Evolutionary conservation across 164 flowering plant genomes (phyloP).

Genomic region (Aristolochia contorta): DNA sequence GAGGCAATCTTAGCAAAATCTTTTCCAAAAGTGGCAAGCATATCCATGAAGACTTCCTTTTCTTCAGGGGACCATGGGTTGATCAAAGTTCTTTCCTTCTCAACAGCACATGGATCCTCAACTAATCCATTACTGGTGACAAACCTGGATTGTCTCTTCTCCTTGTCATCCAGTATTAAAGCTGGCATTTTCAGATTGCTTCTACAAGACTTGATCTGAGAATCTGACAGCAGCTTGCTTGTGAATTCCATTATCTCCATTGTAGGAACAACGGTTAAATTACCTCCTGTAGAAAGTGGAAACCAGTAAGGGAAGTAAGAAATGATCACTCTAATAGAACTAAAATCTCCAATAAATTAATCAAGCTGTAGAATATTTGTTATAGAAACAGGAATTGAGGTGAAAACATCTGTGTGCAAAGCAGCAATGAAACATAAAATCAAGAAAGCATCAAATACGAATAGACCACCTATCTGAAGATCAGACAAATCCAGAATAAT

Average conservation of each 20-base stretch:
- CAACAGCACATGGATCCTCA: conserved; percentile 78
- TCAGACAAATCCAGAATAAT: too few relatives aligned
- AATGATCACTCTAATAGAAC: background rate
- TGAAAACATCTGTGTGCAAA: too few relatives aligned
- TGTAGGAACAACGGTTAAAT: conserved; percentile 43
- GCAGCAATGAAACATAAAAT: too few relatives aligned
- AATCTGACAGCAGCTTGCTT: conserved; percentile 49
- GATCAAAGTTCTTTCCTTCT: conserved; percentile 67
- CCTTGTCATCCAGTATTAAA: conserved; percentile 55
- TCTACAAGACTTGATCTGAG: conserved; percentile 35
- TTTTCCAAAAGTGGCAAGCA: conserved; percentile 61
- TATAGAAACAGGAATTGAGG: too few relatives aligned
- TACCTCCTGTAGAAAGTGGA: conserved; percentile 31
- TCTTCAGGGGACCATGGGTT: conserved; percentile 88
- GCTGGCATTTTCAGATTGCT: conserved; percentile 72
- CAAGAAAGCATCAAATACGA: too few relatives aligned
- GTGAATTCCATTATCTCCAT: conserved; percentile 36
- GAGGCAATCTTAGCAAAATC: conserved; percentile 82
- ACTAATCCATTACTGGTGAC: conserved; percentile 68
- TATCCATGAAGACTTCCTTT: conserved; percentile 66
- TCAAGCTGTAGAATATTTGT: background rate
- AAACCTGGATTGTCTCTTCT: conserved; percentile 48
- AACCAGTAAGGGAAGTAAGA: background rate
- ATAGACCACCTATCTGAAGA: too few relatives aligned
- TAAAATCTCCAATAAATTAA: background rate